A percentile compares a stretch with the other conserved stretches of the same genome.
Conservation (phyloP, 2,329 filamentous ascomycete species). For the Stagonosporopsis rhizophila region DNA sequence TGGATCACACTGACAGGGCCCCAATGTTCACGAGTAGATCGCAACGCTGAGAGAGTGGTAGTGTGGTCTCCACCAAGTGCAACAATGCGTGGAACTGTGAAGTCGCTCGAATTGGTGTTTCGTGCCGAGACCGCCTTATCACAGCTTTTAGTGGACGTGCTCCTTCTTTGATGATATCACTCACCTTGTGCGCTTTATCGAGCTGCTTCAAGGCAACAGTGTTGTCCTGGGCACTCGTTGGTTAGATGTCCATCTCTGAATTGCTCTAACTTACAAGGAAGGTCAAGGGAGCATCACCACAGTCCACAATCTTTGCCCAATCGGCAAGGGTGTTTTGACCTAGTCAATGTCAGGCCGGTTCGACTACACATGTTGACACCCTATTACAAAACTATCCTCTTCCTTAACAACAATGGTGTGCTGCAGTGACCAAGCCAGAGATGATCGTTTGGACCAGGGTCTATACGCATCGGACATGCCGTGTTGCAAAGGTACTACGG, state of each 20-base stretch:
- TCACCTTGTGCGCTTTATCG: slow-evolving; percentile 59
- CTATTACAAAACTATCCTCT: neutral
- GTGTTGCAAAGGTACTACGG: neutral
- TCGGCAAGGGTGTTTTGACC: slow-evolving; percentile 54
- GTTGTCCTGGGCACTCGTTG: slow-evolving; percentile 52
- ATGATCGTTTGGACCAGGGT: neutral
- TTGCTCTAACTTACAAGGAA: slow-evolving; percentile 49
- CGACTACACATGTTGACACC: neutral
- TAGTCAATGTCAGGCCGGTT: slow-evolving; percentile 14
- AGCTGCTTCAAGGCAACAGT: slow-evolving; percentile 63
- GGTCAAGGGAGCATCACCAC: slow-evolving; percentile 61
- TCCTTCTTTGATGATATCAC: neutral
- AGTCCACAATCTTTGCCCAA: slow-evolving; percentile 63
- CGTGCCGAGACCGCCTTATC: slow-evolving; percentile 55
- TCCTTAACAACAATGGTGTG: neutral
- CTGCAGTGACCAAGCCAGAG: neutral
- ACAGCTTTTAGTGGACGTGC: neutral
- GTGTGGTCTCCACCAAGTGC: slow-evolving; percentile 64
- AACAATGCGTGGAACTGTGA: slow-evolving; percentile 58
- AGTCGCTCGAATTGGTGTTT: slow-evolving; percentile 54
- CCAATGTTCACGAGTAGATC: slow-evolving; percentile 60
- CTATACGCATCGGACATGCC: neutral
- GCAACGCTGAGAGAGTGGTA: slow-evolving; percentile 60
- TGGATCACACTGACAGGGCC: slow-evolving; percentile 64
- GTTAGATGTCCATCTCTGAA: neutral